Percentiles rank a stretch among this genome's conserved stretches.
phyloP scores from a whole-genome alignment of 2,329 filamentous ascomycete species.

The Talaromyces sp. region DNA sequence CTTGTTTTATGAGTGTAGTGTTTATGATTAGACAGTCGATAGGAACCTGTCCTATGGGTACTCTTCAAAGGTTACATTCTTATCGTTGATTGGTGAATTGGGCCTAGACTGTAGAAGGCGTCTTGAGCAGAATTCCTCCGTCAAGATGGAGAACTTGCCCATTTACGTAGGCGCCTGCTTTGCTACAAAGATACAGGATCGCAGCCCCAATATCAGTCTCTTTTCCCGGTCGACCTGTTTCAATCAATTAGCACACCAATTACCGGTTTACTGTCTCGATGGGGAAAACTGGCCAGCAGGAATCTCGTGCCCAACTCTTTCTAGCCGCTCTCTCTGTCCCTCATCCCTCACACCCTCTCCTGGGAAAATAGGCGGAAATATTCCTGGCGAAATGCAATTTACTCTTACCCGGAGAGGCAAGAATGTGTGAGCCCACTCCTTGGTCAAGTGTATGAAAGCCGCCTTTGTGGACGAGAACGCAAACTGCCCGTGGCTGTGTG shows the following conservation, averaged over 20 bases:
- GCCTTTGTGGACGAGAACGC: conserved; percentile 49
- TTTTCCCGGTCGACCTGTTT: conserved; percentile 41
- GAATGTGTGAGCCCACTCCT: conserved; percentile 50
- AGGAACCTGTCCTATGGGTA: neutral
- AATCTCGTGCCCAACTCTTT: conserved; percentile 45
- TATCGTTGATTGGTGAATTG: neutral
- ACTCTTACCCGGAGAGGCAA: conserved; percentile 54
- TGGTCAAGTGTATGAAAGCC: conserved; percentile 47
- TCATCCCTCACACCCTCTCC: conserved; percentile 42
- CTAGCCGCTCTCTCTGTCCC: conserved; percentile 50
- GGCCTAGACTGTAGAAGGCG: neutral
- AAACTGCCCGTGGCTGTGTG: conserved; percentile 45
- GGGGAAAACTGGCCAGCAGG: conserved; percentile 35
- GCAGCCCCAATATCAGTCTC: conserved; percentile 55
- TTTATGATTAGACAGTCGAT: neutral
- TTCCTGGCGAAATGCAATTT: conserved; percentile 47
- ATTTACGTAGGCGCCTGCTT: conserved; percentile 44
- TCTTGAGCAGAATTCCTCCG: conserved; percentile 16
- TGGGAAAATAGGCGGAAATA: conserved; percentile 56
- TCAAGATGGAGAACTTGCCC: conserved; percentile 37
- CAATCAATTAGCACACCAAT: neutral
- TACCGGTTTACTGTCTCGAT: neutral
- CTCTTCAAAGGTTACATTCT: neutral
- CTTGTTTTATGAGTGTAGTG: conserved; percentile 2
- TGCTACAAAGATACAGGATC: conserved; percentile 46